Evolutionary conservation across 2,329 filamentous ascomycete species (phyloP).

Genomic region (Fulvia fulva): DNA sequence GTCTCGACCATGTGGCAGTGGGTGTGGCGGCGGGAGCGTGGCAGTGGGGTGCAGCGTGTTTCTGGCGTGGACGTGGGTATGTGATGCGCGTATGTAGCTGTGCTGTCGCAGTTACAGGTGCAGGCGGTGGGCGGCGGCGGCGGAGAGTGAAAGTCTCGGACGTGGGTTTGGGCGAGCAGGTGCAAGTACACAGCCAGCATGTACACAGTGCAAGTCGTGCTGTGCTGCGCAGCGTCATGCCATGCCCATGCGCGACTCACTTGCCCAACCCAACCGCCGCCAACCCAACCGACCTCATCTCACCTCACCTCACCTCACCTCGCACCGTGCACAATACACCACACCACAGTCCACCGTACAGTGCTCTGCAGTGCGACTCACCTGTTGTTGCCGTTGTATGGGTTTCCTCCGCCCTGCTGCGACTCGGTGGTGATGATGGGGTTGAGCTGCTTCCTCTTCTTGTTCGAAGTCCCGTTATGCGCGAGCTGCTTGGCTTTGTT

Average conservation of each 20-base stretch:
- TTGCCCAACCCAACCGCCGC: no score
- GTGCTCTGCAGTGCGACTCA: slow-evolving; percentile 1
- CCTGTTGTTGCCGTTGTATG: slow-evolving; percentile 35
- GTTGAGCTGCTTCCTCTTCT: slow-evolving; percentile 68
- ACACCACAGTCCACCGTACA: not conserved
- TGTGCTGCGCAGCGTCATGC: not conserved
- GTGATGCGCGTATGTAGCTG: not conserved
- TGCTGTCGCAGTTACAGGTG: not conserved
- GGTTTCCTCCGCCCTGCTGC: slow-evolving; percentile 39
- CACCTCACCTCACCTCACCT: not conserved
- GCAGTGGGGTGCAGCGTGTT: not conserved
- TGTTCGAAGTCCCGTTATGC: slow-evolving; percentile 58
- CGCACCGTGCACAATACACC: not conserved
- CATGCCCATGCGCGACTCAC: not conserved
- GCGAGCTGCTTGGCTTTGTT: slow-evolving; percentile 63
- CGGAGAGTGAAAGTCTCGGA: not conserved
- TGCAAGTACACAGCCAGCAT: not conserved
- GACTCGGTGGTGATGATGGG: slow-evolving; percentile 70
- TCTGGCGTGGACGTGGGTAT: not conserved
- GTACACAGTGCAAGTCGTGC: no score
- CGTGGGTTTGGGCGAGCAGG: not conserved
- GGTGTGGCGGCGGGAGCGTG: not conserved
- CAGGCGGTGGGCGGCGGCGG: not conserved
- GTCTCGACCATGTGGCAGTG: not conserved
- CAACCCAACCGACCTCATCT: not conserved